A percentile compares a stretch with the other conserved stretches of the same genome.
Conservation (phyloP, 495 filamentous ascomycete species). For the Physcia stellaris region DNA sequence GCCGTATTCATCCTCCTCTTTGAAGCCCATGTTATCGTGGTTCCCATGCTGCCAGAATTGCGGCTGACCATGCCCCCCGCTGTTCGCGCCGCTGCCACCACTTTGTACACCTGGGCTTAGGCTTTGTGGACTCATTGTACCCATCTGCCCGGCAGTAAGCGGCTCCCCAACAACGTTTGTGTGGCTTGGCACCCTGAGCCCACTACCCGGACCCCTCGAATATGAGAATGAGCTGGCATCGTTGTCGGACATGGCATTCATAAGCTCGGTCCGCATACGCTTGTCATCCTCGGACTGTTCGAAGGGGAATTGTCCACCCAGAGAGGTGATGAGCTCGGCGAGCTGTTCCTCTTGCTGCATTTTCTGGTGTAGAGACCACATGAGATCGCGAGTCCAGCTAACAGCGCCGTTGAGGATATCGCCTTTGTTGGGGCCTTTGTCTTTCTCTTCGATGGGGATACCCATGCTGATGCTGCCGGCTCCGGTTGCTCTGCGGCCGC, state of each 20-base stretch:
- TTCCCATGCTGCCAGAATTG: conserved; percentile 64
- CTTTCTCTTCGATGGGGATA: conserved; percentile 86
- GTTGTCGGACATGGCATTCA: conserved; percentile 70
- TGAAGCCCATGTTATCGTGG: conserved; percentile 61
- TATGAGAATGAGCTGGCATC: conserved; percentile 62
- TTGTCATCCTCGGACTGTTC: conserved; percentile 83
- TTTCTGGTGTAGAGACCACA: conserved; percentile 88
- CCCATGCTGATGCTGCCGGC: conserved; percentile 84
- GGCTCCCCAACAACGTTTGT: conserved; percentile 82
- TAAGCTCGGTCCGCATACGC: conserved; percentile 84
- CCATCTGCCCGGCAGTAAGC: conserved; percentile 30
- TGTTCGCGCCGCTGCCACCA: conserved; percentile 39
- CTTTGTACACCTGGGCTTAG: conserved; percentile 60
- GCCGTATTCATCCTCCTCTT: conserved; percentile 80
- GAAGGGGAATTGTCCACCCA: conserved; percentile 65
- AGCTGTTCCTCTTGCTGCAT: conserved; percentile 79
- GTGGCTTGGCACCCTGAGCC: conserved; percentile 80
- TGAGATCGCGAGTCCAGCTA: conserved; percentile 90
- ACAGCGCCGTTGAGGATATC: conserved; percentile 97
- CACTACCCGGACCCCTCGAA: conserved; percentile 67
- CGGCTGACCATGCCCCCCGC: conserved; percentile 32
- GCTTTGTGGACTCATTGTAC: conserved; percentile 41
- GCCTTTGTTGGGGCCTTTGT: conserved; percentile 97
- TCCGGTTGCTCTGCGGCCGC: conserved; percentile 62
- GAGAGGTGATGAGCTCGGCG: conserved; percentile 51